Base-by-base conservation (phyloP, 352 stramenopile genomes). In the Pythium myriotylum region DNA sequence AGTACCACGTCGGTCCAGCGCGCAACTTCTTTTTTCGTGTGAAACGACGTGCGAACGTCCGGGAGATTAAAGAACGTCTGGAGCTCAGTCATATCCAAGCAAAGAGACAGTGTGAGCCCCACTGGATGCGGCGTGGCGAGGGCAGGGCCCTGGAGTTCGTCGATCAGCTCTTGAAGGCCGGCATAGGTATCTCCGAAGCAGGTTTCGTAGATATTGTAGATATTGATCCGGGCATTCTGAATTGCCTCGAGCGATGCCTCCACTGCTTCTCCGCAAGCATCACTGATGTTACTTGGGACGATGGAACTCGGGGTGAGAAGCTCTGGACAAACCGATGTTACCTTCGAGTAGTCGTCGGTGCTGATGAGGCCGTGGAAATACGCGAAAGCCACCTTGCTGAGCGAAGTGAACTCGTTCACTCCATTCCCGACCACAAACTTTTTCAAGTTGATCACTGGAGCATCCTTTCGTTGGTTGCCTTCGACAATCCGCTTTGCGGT, bases 381-480 rank as follows among this genome's bases (percentile, higher is more conserved):
- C 54, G 74, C 74, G 42, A 79, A 84, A n/a, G 74, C 29, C 12
- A 81, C 42, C n/a, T 69, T 50, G 13, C 73, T 74, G 4, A 77
- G 57, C 9, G 24, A 26, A 3, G 27, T 35, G 23, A 67, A 73
- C 49, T 77, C 70, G 65, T 84, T 77, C 22, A 81, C 67, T 24
- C 80, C 81, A 19, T 87, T 83, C 27, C 78, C 76, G 37, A 97
- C 85, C 5, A 88, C 90, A 56, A 97, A 95, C 52, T 95, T 95
- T 68, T 89, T 90, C 19, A 98, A 65, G 22, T 90, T 81, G 59
- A 96, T 85, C 14, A 50, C 60, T 9, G 61, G 50, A 4, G 49
- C 24, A 16, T 73, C 58, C 23, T n/a, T 6, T 47, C 41, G 29
- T 83, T 83, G 35, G 76, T 70, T 59, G 47, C 80, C 72, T 56